A percentile compares a stretch with the other conserved stretches of the same genome.
Conservation (phyloP, 2,329 filamentous ascomycete genomes). For the Cadophora luteo-olivacea region DNA sequence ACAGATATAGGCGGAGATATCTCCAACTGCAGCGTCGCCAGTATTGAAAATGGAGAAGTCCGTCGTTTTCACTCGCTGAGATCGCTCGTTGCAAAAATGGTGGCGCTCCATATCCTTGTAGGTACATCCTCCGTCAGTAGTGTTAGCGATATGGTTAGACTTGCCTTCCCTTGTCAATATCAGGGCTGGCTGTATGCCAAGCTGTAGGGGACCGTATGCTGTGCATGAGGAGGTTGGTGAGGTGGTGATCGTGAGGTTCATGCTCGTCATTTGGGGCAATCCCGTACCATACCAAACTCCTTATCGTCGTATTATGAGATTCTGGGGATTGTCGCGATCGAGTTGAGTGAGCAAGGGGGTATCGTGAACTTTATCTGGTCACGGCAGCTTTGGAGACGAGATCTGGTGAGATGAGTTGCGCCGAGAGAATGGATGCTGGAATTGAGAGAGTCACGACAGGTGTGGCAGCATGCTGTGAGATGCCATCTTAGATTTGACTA, state of each 20-base stretch:
- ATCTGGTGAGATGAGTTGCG: constrained; percentile 4
- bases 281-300: constrained; percentile 8
- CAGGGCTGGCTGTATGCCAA: neutral
- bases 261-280: constrained; percentile 10
- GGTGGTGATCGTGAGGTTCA: constrained; percentile 1
- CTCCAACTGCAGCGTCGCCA: neutral
- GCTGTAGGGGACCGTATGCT: constrained; percentile 7
- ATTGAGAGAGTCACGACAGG: neutral
- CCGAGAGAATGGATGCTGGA: constrained; percentile 20
- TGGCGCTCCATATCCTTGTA: constrained; percentile 6
- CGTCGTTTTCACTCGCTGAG: neutral
- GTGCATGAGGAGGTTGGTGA: constrained; percentile 8
- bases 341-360: neutral
- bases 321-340: neutral
- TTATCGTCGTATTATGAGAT: constrained; percentile 2
- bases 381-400: neutral
- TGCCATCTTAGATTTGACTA: constrained; percentile 5
- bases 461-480: neutral
- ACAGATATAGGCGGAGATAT: constrained; percentile 1
- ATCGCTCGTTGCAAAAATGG: neutral
- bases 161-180: neutral
- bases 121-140: constrained; percentile 9
- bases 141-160: neutral
- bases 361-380: neutral
- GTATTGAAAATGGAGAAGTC: neutral